Evolutionary conservation across 192 early-diverging fungal genomes (phyloP).

Genomic region (Gamsiella multidivaricata): DNA sequence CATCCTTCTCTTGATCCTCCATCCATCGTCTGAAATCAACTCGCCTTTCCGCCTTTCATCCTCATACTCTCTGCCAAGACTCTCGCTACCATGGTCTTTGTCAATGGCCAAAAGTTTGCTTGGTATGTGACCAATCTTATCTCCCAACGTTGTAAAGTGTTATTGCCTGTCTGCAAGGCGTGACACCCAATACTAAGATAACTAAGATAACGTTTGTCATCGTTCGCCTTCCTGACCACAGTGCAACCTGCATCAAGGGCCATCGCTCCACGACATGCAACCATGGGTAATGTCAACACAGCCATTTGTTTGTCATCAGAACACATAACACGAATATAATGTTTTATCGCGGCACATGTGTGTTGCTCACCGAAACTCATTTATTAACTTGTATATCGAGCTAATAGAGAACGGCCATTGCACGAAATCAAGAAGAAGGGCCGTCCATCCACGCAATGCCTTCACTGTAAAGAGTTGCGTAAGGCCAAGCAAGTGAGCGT

Average conservation of each 20-base stretch:
- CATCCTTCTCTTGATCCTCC: not conserved
- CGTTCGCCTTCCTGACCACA: not conserved
- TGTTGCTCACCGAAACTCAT: not conserved
- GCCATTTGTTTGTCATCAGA: slow-evolving; percentile 6
- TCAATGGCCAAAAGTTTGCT: slow-evolving; percentile 49
- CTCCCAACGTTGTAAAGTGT: no score
- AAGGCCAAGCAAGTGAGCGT: slow-evolving; percentile 74
- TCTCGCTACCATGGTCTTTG: slow-evolving; percentile 20
- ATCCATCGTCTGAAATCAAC: no score
- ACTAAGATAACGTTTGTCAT: no score
- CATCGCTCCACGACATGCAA: slow-evolving; percentile 49
- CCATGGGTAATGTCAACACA: slow-evolving; percentile 21
- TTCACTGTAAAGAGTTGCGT: slow-evolving; percentile 70
- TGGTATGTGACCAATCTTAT: no score
- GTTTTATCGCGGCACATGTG: not conserved
- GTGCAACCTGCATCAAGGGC: slow-evolving; percentile 48
- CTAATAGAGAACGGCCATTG: slow-evolving; percentile 61
- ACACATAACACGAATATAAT: not conserved
- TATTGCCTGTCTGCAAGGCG: not conserved
- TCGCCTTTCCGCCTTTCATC: not conserved
- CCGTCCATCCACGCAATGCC: slow-evolving; percentile 74
- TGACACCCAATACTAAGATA: not conserved
- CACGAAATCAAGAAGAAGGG: slow-evolving; percentile 77
- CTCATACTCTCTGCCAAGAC: not conserved
- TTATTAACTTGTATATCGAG: not conserved